Conservation (phyloP, 2,329 filamentous ascomycete species). For the Huntiella bhutanensis region DNA sequence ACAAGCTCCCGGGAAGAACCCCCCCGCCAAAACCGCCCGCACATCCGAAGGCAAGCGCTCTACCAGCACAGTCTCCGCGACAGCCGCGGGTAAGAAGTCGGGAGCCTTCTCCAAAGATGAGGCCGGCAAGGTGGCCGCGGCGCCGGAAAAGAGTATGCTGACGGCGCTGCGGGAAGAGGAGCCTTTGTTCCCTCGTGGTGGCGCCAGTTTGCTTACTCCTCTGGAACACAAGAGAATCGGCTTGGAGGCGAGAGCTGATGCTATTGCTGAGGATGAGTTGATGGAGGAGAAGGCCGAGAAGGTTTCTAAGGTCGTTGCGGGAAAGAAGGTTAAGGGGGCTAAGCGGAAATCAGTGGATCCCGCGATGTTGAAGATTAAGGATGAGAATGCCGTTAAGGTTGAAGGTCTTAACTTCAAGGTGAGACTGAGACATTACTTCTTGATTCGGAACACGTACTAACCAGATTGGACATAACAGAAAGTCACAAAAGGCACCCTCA, state of each 20-base stretch:
- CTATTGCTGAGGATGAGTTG: constrained; percentile 55
- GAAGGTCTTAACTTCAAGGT: constrained; percentile 84
- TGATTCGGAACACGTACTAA: background rate
- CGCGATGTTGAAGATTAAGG: constrained; percentile 22
- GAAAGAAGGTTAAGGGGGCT: constrained; percentile 11
- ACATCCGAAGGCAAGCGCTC: constrained; percentile 21
- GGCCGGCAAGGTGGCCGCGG: constrained; percentile 18
- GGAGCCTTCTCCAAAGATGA: constrained; percentile 19
- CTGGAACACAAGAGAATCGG: constrained; percentile 94
- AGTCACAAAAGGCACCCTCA: constrained; percentile 64
- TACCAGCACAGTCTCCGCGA: constrained; percentile 3
- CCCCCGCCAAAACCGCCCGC: constrained; percentile 30
- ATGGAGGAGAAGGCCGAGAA: constrained; percentile 4
- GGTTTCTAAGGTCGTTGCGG: constrained; percentile 1
- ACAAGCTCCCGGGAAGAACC: constrained; percentile 33
- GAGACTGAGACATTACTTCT: constrained; percentile 15
- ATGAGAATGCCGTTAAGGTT: constrained; percentile 46
- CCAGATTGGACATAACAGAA: constrained; percentile 32
- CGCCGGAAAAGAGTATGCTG: constrained; percentile 21
- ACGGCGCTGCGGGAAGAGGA: constrained; percentile 56
- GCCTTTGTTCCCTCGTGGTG: constrained; percentile 77
- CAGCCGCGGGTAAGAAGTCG: constrained; percentile 14
- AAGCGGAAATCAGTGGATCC: constrained; percentile 27
- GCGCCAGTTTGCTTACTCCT: constrained; percentile 74
- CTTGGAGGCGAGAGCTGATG: constrained; percentile 80